phyloP scores from a whole-genome alignment of 2,329 filamentous ascomycete species.

The Blastomyces emzantsi region DNA sequence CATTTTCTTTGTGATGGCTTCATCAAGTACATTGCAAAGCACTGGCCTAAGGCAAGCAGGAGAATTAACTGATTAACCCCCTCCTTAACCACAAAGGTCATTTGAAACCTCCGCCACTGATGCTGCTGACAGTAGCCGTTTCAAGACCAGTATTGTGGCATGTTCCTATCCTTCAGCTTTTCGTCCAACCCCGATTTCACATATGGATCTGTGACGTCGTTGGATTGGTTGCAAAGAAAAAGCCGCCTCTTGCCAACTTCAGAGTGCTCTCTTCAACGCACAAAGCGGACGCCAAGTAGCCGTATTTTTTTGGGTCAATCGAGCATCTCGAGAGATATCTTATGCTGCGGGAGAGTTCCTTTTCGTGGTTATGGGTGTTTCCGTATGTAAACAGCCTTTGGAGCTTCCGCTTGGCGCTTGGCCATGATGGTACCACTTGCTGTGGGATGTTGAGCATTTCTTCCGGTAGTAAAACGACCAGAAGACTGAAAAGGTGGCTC shows the following conservation, averaged over 20 bases:
- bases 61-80: conserved; percentile 19
- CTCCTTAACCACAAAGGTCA: conserved; percentile 20
- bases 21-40: conserved; percentile 9
- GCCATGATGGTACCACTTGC: neutral
- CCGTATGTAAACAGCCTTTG: neutral
- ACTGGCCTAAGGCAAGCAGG: conserved; percentile 17
- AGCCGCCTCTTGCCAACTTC: conserved; percentile 18
- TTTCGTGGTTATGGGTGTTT: neutral
- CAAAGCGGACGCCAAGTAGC: no score
- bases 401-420: neutral
- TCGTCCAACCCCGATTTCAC: conserved; percentile 20
- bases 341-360: conserved; percentile 14
- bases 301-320: no score
- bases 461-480: neutral
- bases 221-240: conserved; percentile 21
- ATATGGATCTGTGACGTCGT: conserved; percentile 17
- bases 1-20: conserved; percentile 14
- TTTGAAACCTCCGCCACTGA: conserved; percentile 16
- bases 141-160: conserved; percentile 23
- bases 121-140: conserved; percentile 15
- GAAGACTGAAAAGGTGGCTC: neutral
- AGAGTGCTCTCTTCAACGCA: conserved; percentile 17
- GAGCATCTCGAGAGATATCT: conserved; percentile 16
- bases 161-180: conserved; percentile 19
- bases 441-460: neutral